Evolutionary conservation across 345 rosid species (phyloP), one percentile per base, ranked within the genome.

Genomic region (Salix koriyanagi): DNA sequence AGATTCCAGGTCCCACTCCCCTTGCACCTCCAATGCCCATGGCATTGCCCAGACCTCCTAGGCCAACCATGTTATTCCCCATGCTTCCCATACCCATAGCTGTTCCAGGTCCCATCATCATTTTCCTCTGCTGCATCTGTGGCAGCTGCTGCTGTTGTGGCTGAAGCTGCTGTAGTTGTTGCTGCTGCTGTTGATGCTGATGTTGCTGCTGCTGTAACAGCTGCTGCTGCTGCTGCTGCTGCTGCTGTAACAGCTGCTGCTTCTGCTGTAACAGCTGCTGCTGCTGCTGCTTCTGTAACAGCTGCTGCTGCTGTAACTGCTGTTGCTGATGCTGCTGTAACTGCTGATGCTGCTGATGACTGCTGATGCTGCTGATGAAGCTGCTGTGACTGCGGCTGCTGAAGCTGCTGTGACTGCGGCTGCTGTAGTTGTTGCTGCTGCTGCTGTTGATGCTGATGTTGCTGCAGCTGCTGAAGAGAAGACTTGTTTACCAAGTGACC

Each of bases 401-500:
- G 73, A 6, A 56, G 74, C 4, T 39, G 76, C n/a, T 77, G 80
- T 28, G 28, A 28, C 28, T 28, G 28, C 28, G 32, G 32, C 32
- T 30, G 32, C 15, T 46, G 66, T 9, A 46, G 75, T 8, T 34
- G 75, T 0, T 60, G 79, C 5, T 36, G 72, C 13, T 46, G 66
- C 2, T 21, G 71, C 16, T 56, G 79, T 6, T 76, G 79, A 18
- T 44, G 79, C 21, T 44, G 79, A 11, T 46, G 78, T 0, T 74
- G 96, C 82, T 85, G 74, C 88, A 90, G 98, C 82, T 91, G 87
- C 80, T 88, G 99, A 75, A 82, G 88, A 71, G 92, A 12, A 5
- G 92, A 75, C 79, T 89, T 94, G 82, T 88, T 91, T 66, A 83
- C 88, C 93, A 92, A 87, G 84, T 87, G 98, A 80, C 83, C 89